Evolutionary conservation across 1,284 basidiomycete species (phyloP).

Genomic region (Xerocomus nothofagi): DNA sequence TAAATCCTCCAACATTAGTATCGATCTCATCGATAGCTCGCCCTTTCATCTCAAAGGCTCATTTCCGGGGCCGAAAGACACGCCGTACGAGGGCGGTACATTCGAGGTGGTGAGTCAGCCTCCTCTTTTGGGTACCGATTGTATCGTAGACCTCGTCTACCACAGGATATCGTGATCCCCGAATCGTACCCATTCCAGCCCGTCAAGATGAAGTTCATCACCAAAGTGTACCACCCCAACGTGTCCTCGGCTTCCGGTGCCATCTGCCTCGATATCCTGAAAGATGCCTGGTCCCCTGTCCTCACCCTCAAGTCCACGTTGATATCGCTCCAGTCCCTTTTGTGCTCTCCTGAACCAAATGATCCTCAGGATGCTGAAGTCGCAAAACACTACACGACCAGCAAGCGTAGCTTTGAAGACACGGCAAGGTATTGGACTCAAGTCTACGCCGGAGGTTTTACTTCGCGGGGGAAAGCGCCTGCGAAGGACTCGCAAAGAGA

Average conservation of each 20-base stretch:
- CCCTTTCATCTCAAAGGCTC: constrained; percentile 88
- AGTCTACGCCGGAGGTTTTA: constrained; percentile 79
- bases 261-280: constrained; percentile 86
- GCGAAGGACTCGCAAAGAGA: constrained; percentile 41
- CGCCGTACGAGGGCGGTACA: constrained; percentile 91
- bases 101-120: constrained; percentile 84
- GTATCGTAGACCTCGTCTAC: constrained; percentile 5
- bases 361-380: constrained; percentile 99
- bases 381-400: constrained; percentile 94
- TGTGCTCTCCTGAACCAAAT: constrained; percentile 96
- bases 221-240: constrained; percentile 97
- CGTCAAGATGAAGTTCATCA: constrained; percentile 98
- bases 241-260: constrained; percentile 92
- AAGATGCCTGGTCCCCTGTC: constrained; percentile 92
- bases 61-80: constrained; percentile 91
- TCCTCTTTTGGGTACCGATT: constrained; percentile 7
- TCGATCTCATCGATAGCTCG: constrained; percentile 85
- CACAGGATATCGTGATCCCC: constrained; percentile 91
- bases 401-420: constrained; percentile 83
- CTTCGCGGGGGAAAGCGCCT: constrained; percentile 40
- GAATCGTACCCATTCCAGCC: constrained; percentile 96
- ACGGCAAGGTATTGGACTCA: constrained; percentile 96
- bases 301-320: constrained; percentile 96
- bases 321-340: constrained; percentile 91
- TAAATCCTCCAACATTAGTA: constrained; percentile 80